These are phyloP conservation scores for Plasmodium yoelii DNA, from an alignment of 169 alveolate genomes.

Conservation along the genomic window DNA sequence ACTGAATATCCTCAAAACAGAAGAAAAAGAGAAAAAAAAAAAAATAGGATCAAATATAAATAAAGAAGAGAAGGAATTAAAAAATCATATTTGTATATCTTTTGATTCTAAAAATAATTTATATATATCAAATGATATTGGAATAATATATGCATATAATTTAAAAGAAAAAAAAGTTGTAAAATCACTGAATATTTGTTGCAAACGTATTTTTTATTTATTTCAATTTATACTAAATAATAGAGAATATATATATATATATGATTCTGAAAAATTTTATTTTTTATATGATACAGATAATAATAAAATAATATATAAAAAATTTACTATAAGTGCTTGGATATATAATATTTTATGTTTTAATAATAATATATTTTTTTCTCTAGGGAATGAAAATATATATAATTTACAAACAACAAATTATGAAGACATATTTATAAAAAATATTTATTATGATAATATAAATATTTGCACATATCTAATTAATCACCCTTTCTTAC, in stretches of 20 bases:
- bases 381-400: constrained; percentile 67
- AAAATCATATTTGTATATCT: constrained; percentile 25
- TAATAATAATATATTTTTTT: constrained; percentile 22
- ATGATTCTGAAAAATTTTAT: constrained; percentile 62
- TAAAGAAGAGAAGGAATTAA: constrained; percentile 4
- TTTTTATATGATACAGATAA: constrained; percentile 13
- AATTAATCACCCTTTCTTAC: constrained; percentile 38
- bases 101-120: constrained; percentile 20
- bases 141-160: constrained; percentile 25
- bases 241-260: constrained; percentile 38
- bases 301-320: constrained; percentile 30
- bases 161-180: constrained; percentile 20
- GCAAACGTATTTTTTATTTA: constrained; percentile 52
- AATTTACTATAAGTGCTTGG: constrained; percentile 61
- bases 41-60: not conserved
- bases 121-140: constrained; percentile 47
- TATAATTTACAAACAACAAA: constrained; percentile 10
- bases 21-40: not conserved
- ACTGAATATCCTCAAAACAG: not conserved
- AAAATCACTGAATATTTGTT: constrained; percentile 7
- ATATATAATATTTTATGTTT: constrained; percentile 34
- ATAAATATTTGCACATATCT: constrained; percentile 45
- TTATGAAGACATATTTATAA: not conserved
- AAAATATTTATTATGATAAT: constrained; percentile 26
- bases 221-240: constrained; percentile 14